Evolutionary conservation across 148 eudicot genomes (phyloP), one percentile per base, ranked within the genome.

Genomic region (Amaranthus palmeri): DNA sequence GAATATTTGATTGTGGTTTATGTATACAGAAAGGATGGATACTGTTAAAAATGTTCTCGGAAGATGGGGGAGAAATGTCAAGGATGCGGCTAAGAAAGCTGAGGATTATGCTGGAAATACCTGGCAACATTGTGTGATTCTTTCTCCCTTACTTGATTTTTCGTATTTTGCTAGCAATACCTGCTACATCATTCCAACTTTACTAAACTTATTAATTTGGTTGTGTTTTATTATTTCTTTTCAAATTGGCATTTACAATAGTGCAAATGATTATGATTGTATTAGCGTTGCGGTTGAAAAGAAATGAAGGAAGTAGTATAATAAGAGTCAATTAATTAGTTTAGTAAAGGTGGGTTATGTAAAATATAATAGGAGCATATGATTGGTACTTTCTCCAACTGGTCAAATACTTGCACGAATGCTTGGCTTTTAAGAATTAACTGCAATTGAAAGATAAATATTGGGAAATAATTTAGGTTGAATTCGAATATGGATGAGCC

Each of bases 101-200:
- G 96, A 90, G 83, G 92, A 90, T 84, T 82, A 85, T 36, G 96
- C 97, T 14, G 96, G 92, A 67, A 90, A 88, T 66, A 88, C 96
- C 70, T 92, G 97, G 97, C 97, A 92, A 83, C 97, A 92, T 74
- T 85, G 97, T 92, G 79, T 66, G 85, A 46, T 42, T 69, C 53
- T 57, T 18, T 48, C 46, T 43, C 45, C 15, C 47, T 60, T 36
- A 76, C 54, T 43, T 18, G 9, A 42, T 75, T 68, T 7, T 54
- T 15, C 43, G 47, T 3, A n/a, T 53, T 67, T 18, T 18, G 51
- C 5, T 15, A 17, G 45, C n/a, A 15, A 47, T 36, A 15, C 6
- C 13, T 11, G 43, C 10, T 25, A 25, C 36, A 25, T 25, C 36
- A 25, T 25, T 25, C 36, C 36, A 25, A 25, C 36, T 25, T 25